Conservation (phyloP, 441 rosid species). For the Erysimum pusillum region DNA sequence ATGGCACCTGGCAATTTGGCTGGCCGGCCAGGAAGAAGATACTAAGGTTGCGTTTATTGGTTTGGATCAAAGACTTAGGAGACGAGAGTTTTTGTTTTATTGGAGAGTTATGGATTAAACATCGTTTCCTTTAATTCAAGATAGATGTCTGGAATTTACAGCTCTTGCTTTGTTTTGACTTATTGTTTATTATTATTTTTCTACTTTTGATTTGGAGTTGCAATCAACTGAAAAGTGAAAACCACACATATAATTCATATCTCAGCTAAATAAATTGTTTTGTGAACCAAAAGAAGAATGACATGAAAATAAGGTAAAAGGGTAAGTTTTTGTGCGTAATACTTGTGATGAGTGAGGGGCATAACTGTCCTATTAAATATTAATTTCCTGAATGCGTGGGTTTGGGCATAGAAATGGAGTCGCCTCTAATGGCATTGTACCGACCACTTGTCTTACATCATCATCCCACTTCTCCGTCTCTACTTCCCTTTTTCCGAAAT, state of each 20-base stretch:
- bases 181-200: neutral
- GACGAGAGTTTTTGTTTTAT: neutral
- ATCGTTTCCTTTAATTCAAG: slow-evolving; percentile 6
- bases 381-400: neutral
- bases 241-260: neutral
- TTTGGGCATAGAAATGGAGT: slow-evolving; percentile 1
- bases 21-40: slow-evolving; percentile 20
- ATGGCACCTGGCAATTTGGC: neutral
- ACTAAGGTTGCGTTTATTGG: slow-evolving; percentile 6
- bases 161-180: neutral
- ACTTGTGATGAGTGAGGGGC: neutral
- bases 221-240: neutral
- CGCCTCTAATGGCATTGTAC: slow-evolving; percentile 48
- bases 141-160: neutral
- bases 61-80: neutral
- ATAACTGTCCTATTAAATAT: neutral
- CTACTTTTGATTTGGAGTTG: neutral
- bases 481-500: slow-evolving; percentile 39
- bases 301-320: too few species aligned
- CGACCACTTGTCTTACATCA: slow-evolving; percentile 43
- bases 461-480: slow-evolving; percentile 26
- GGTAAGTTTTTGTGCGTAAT: neutral
- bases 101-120: neutral
- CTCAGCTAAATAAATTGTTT: too few species aligned
- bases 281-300: too few species aligned